Base-by-base conservation (phyloP, 495 filamentous ascomycete genomes). In the Xylaria bambusicola region DNA sequence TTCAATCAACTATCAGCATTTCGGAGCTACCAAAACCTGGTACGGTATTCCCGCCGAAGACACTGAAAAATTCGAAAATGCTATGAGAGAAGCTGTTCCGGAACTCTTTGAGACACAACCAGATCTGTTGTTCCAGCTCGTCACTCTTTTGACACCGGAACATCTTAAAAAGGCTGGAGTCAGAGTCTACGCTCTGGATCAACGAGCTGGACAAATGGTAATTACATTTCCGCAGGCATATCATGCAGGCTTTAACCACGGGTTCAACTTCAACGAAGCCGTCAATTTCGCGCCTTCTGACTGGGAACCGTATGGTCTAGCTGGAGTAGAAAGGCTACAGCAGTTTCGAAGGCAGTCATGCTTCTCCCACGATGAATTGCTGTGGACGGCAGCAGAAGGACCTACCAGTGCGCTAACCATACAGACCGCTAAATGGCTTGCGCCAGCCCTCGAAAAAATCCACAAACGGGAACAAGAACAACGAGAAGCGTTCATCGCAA, bases 261-360 rank as follows among this genome's bases (percentile, higher is more conserved):
- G 88, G 7, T 98, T 99, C 81, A 99, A 99, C 69, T 97, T 98
- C 77, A 99, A 99, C 60, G 94, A 99, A 70, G 94, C 94, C 1
- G 94, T 99, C 58, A 99, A 99, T 70, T 98, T 99, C 73, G 95
- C 94, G 2, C 94, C 94, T 10, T 77, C 76, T n/a, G 94, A 98
- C 69, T 99, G 94, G 94, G 94, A 98, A 68, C 93, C 91, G 0
- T 94, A 85, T 75, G 94, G 94, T 5, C 89, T 93, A 60, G 79
- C 84, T 40, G 93, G 93, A 18, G 92, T 97, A 4, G 85, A 92
- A 64, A 83, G 93, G 52, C 81, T 98, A 26, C 90, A 94, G 65
- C 84, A 84, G 20, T 98, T 97, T 73, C 86, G 94, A 58, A 84
- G 92, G 38, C 91, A 96, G 62, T 92, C 94, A 0, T 97, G 93